Evolutionary conservation across 805 yeast species (phyloP).

Genomic region (Grigorovia yakushimaensis): DNA sequence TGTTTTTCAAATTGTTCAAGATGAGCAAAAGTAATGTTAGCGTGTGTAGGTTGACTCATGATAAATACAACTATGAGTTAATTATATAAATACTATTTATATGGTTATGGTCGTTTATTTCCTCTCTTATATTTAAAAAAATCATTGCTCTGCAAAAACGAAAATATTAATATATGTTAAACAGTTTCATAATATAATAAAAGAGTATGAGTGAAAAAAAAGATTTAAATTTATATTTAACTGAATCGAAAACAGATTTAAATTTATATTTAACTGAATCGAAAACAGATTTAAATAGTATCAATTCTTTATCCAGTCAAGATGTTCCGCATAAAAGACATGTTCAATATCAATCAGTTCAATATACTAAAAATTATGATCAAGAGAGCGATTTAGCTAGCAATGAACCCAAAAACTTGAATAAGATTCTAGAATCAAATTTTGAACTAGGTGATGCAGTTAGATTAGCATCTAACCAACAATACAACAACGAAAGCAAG

Average conservation of each 20-base stretch:
- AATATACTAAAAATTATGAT: background rate
- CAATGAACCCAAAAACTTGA: constrained; percentile 6
- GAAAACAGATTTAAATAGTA: background rate
- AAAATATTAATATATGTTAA: no score
- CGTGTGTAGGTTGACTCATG: no score
- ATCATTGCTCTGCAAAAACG: no score
- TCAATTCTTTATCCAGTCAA: background rate
- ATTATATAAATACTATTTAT: no score
- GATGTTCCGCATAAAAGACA: background rate
- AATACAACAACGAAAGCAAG: background rate
- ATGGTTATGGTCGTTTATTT: no score
- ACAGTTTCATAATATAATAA: no score
- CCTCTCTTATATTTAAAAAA: no score
- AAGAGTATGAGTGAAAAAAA: no score
- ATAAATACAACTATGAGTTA: no score
- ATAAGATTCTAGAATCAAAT: constrained; percentile 11
- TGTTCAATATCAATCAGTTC: background rate
- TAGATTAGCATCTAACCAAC: constrained; percentile 11
- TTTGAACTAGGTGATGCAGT: constrained; percentile 26
- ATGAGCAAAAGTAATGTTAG: background rate
- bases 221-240: background rate
- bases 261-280: no score
- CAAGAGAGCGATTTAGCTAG: background rate
- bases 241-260: no score
- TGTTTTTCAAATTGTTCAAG: background rate